A percentile compares a stretch with the other conserved stretches of the same genome.
Evolutionary conservation across 208 protist species (phyloP).

Genomic region (Strigomonas oncopelti): DNA sequence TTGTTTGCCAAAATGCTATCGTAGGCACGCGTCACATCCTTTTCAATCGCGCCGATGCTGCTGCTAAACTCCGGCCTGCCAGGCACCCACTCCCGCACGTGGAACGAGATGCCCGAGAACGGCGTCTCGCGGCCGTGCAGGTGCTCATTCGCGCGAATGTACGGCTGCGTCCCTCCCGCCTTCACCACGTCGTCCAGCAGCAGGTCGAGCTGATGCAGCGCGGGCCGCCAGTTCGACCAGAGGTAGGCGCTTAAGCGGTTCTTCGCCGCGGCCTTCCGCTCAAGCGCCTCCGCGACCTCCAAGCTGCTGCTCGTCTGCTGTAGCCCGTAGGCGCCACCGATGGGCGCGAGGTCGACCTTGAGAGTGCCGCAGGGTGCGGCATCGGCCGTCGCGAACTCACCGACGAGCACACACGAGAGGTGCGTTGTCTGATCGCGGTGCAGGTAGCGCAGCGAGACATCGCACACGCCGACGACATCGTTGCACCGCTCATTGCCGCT

Average conservation of each 20-base stretch:
- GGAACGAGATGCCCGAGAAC: no score
- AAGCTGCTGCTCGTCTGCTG: not conserved
- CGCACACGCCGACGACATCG: slow-evolving; percentile 13
- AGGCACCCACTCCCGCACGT: no score
- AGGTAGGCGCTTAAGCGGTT: slow-evolving; percentile 12
- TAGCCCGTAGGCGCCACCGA: not conserved
- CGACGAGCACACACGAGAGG: slow-evolving; percentile 2
- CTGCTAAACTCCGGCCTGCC: no score
- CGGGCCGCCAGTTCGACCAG: slow-evolving; percentile 13
- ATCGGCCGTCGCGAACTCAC: slow-evolving; percentile 1
- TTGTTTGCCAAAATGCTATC: not conserved
- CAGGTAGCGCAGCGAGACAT: slow-evolving; percentile 18
- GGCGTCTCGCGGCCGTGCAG: not conserved
- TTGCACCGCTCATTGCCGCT: slow-evolving; percentile 9
- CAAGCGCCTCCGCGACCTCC: not conserved
- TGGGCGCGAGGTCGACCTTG: not conserved
- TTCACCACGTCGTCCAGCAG: slow-evolving; percentile 17
- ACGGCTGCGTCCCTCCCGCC: not conserved
- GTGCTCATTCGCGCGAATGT: not conserved
- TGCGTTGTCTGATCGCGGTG: not conserved
- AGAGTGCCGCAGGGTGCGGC: slow-evolving; percentile 1
- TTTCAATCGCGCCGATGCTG: not conserved
- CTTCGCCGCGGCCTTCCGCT: not conserved
- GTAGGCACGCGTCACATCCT: not conserved
- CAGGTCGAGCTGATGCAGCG: slow-evolving; percentile 30